These are phyloP conservation scores for Chytriomyces confervae DNA, from an alignment of 192 early-diverging fungal genomes.

Conservation along the genomic window DNA sequence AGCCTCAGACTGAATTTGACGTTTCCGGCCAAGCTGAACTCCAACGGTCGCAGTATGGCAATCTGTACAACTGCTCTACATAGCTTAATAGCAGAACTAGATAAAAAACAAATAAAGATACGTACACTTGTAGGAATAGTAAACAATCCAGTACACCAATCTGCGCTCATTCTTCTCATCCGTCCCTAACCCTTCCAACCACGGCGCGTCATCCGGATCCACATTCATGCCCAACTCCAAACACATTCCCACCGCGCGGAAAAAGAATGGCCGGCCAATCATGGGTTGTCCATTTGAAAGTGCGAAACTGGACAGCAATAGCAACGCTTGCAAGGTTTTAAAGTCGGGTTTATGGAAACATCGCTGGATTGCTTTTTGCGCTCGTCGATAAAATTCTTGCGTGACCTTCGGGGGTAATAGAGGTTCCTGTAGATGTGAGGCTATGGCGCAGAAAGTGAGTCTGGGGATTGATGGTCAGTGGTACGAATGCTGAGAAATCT, in stretches of 20 bases:
- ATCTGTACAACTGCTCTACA: background rate
- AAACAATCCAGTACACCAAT: background rate
- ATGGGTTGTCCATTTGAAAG: slow-evolving; percentile 1
- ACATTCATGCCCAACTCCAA: background rate
- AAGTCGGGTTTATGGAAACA: background rate
- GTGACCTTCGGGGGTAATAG: background rate
- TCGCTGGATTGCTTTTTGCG: background rate
- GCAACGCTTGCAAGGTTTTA: background rate
- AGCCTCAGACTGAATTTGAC: background rate
- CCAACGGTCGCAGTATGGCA: background rate
- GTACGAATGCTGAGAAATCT: too few relatives aligned
- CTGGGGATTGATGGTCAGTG: too few relatives aligned
- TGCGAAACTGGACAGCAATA: slow-evolving; percentile 2
- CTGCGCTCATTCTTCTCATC: background rate
- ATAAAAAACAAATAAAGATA: background rate
- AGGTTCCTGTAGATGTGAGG: background rate
- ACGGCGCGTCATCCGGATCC: slow-evolving; percentile 7
- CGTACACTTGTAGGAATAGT: background rate
- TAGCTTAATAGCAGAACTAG: background rate
- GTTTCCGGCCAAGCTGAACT: background rate
- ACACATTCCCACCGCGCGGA: background rate
- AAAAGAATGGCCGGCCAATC: background rate
- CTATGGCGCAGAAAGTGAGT: slow-evolving; percentile 14
- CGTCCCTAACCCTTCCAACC: background rate
- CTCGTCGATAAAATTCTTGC: background rate